Evolutionary conservation across 768 basidiomycete genomes (phyloP).

Genomic region (Lactarius pseudohatsudake): DNA sequence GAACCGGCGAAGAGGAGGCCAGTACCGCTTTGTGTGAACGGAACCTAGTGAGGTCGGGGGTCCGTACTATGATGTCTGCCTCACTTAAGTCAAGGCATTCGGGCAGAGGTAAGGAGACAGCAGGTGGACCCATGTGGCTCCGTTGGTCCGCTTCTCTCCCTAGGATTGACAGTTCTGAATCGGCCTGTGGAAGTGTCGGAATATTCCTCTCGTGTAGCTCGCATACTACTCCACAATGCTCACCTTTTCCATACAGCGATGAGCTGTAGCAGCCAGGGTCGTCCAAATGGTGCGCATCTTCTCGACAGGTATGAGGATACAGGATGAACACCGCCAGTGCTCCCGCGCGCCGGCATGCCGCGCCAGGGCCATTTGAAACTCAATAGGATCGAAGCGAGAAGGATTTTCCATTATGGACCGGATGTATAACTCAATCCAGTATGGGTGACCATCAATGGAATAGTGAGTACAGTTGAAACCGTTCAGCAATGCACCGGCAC

Average conservation of each 20-base stretch:
- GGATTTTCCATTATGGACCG: not conserved
- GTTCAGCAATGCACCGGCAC: no score
- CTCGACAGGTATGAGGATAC: not conserved
- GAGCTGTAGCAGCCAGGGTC: not conserved
- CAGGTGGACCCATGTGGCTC: no score
- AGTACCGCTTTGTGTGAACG: conserved; percentile 37
- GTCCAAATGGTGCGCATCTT: conserved; percentile 6
- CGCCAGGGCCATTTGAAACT: conserved; percentile 7
- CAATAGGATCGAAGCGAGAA: not conserved
- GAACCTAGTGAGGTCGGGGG: conserved; percentile 25
- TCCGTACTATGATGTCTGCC: conserved; percentile 13
- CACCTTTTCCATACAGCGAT: not conserved
- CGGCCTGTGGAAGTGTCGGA: conserved; percentile 6
- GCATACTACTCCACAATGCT: not conserved
- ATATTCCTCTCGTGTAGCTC: not conserved
- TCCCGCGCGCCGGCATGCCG: not conserved
- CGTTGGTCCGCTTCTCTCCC: not conserved
- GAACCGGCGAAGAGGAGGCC: conserved; percentile 34
- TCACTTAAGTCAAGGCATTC: not conserved
- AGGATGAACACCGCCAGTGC: not conserved
- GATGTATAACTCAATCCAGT: conserved; percentile 7
- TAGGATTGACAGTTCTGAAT: not conserved
- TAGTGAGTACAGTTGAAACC: no score
- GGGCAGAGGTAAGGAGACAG: not conserved
- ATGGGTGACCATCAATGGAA: no score